phyloP scores from a whole-genome alignment of 345 rosid species.

The Arabis alpina region DNA sequence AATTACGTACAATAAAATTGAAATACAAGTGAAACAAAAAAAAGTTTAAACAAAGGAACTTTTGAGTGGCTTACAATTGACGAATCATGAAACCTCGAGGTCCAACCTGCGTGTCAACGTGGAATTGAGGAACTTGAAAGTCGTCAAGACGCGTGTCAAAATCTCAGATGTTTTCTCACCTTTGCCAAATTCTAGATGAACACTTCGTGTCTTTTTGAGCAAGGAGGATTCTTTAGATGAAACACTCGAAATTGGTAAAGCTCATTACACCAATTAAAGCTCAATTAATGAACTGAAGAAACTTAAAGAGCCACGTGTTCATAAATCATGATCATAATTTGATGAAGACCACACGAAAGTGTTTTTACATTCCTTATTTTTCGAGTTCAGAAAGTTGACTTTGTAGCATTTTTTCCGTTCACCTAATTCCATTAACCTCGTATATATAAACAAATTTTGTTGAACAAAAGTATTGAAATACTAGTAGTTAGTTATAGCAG shows the following conservation, averaged over 20 bases:
- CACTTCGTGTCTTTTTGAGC: slow-evolving; percentile 23
- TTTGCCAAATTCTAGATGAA: slow-evolving; percentile 19
- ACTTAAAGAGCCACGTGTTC: slow-evolving; percentile 14
- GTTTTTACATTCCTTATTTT: too few relatives aligned
- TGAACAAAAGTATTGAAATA: too few relatives aligned
- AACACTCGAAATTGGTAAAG: slow-evolving; percentile 21
- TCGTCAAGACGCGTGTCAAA: slow-evolving; percentile 22
- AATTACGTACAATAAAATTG: background rate
- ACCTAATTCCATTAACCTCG: too few relatives aligned
- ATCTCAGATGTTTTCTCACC: background rate
- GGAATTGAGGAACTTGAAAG: slow-evolving; percentile 12
- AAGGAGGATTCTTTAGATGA: slow-evolving; percentile 3
- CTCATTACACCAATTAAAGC: background rate
- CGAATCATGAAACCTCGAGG: slow-evolving; percentile 4
- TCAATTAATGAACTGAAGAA: slow-evolving; percentile 19
- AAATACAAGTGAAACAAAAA: background rate
- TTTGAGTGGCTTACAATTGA: slow-evolving; percentile 23
- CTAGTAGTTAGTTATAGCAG: too few relatives aligned
- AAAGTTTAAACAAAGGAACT: background rate
- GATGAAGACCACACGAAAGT: slow-evolving; percentile 26
- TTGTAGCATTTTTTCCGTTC: too few relatives aligned
- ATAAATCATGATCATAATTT: slow-evolving; percentile 5
- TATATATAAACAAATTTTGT: too few relatives aligned
- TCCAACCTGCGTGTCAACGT: slow-evolving; percentile 1
- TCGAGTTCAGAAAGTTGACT: too few relatives aligned